Evolutionary conservation across 192 early-diverging fungal genomes (phyloP).

Genomic region (Coemansia reversa): DNA sequence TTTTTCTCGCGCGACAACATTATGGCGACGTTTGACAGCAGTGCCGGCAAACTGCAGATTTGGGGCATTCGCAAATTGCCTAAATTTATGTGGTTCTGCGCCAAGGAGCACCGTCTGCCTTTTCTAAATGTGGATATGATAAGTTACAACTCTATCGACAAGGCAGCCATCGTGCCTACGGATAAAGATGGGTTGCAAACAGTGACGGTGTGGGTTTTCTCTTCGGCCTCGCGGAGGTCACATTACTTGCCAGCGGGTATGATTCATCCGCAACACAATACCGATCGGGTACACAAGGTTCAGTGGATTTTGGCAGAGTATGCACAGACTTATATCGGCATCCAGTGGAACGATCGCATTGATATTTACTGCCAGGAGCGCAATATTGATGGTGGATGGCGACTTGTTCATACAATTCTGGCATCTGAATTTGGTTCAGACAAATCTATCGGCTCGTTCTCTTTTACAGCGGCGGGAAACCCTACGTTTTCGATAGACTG

Average conservation of each 20-base stretch:
- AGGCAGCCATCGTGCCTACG: conserved; percentile 50
- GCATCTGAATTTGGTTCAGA: conserved; percentile 37
- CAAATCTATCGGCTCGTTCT: conserved; percentile 47
- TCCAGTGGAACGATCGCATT: conserved; percentile 50
- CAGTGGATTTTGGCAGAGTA: conserved; percentile 53
- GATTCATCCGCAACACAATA: conserved; percentile 36
- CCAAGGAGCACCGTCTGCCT: conserved; percentile 51
- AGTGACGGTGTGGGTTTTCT: conserved; percentile 53
- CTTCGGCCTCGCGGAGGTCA: conserved; percentile 52
- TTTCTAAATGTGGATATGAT: conserved; percentile 52
- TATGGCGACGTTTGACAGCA: conserved; percentile 48
- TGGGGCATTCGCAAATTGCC: conserved; percentile 47
- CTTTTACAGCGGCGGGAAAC: conserved; percentile 47
- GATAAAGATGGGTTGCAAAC: conserved; percentile 34
- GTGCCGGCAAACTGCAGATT: conserved; percentile 40
- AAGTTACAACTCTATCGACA: conserved; percentile 56
- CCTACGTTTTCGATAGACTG: conserved; percentile 47
- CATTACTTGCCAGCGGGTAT: conserved; percentile 54
- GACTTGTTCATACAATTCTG: conserved; percentile 27
- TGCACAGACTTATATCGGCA: conserved; percentile 53
- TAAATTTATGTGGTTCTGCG: conserved; percentile 42
- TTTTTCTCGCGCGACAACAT: conserved; percentile 54
- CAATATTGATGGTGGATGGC: conserved; percentile 44
- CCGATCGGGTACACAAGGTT: conserved; percentile 45
- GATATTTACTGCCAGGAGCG: conserved; percentile 54